Evolutionary conservation across 257 asterid genomes (phyloP).

Genomic region (Linderniella brevidens): DNA sequence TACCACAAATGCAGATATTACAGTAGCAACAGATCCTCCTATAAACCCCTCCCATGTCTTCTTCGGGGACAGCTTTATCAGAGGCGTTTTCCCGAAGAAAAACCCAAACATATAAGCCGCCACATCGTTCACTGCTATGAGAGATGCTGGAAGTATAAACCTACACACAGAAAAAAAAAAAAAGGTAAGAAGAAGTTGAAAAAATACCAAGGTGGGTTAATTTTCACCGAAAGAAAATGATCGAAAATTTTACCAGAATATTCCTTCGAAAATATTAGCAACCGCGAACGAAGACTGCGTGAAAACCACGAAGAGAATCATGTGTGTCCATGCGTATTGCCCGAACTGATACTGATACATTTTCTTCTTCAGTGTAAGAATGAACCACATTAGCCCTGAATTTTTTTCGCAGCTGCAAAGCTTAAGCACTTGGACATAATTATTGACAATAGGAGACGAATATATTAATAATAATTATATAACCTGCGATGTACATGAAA

Average conservation of each 20-base stretch:
- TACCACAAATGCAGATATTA: slow-evolving; percentile 84
- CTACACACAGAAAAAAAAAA: slow-evolving; percentile 30
- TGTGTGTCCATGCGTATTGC: slow-evolving; percentile 94
- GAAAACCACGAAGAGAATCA: slow-evolving; percentile 79
- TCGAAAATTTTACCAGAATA: slow-evolving; percentile 47
- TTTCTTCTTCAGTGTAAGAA: slow-evolving; percentile 78
- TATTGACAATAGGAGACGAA: too few relatives aligned
- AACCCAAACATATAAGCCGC: slow-evolving; percentile 86
- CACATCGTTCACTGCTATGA: slow-evolving; percentile 70
- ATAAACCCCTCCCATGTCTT: slow-evolving; percentile 98
- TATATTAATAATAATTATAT: neutral
- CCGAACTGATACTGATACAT: slow-evolving; percentile 91
- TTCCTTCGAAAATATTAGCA: slow-evolving; percentile 81
- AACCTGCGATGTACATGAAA: slow-evolving; percentile 77
- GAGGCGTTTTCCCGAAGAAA: slow-evolving; percentile 87
- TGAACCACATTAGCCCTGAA: slow-evolving; percentile 91
- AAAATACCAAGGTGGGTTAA: slow-evolving; percentile 4
- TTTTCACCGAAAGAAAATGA: too few relatives aligned
- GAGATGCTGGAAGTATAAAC: slow-evolving; percentile 98
- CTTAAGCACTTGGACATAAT: too few relatives aligned
- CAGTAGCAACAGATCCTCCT: slow-evolving; percentile 82
- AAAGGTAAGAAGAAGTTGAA: slow-evolving; percentile 5
- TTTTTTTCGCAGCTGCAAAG: neutral
- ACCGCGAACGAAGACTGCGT: slow-evolving; percentile 70
- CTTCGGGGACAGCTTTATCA: slow-evolving; percentile 92